phyloP scores from a whole-genome alignment of 208 protist genomes.

The Herpetomonas muscarum region DNA sequence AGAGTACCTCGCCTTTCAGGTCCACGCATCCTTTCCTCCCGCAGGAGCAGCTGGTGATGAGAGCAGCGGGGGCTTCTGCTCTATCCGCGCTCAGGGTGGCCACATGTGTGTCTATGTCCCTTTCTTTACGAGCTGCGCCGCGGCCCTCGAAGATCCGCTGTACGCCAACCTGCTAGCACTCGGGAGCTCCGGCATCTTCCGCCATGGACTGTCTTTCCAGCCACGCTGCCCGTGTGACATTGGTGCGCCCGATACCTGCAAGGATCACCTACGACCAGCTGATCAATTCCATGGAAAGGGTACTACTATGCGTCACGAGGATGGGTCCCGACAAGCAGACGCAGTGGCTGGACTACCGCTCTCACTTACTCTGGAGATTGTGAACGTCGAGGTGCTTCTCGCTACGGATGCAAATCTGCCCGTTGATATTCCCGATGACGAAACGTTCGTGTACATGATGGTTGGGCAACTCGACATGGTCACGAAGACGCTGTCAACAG shows the following conservation, averaged over 20 bases:
- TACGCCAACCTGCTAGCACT: slow-evolving; percentile 12
- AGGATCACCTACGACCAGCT: no score
- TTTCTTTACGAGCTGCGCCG: slow-evolving; percentile 12
- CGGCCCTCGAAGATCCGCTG: slow-evolving; percentile 11
- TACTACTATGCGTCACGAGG: no score
- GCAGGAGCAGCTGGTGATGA: not conserved
- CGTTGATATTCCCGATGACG: slow-evolving; percentile 24
- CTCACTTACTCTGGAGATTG: slow-evolving; percentile 7
- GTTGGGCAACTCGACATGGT: slow-evolving; percentile 9
- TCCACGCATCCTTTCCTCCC: not conserved
- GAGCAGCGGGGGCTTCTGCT: not conserved
- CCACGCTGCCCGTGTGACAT: not conserved
- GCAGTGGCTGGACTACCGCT: no score
- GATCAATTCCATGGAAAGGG: no score
- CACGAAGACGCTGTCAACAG: not conserved
- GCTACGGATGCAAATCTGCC: slow-evolving; percentile 24
- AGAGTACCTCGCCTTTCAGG: slow-evolving; percentile 1
- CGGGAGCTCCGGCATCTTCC: slow-evolving; percentile 1
- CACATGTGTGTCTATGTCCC: slow-evolving; percentile 18
- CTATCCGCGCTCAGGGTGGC: slow-evolving; percentile 1
- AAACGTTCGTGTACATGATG: slow-evolving; percentile 28
- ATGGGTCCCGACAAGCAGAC: no score
- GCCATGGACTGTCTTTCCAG: slow-evolving; percentile 2
- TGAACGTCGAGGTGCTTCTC: slow-evolving; percentile 29
- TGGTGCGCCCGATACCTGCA: not conserved